These are phyloP conservation scores for Escallonia rubra DNA, from an alignment of 129 eudicot genomes.

Conservation along the genomic window DNA sequence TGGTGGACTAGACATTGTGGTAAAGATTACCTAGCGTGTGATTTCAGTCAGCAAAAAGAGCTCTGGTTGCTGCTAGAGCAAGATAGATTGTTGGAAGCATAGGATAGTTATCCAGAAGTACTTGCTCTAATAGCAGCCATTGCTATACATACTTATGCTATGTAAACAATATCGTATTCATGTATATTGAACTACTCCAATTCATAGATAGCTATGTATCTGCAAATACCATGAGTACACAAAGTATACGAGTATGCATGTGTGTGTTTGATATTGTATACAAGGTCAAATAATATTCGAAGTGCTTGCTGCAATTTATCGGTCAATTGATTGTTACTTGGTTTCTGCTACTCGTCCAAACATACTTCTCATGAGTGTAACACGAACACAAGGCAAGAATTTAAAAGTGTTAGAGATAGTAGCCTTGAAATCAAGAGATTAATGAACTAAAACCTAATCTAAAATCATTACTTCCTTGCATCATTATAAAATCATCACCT, in stretches of 20 bases:
- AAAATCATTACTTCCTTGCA: too few species aligned
- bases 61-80: constrained; percentile 22
- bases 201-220: background rate
- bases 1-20: background rate
- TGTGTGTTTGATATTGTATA: background rate
- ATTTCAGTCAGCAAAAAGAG: background rate
- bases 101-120: background rate
- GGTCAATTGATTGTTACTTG: background rate
- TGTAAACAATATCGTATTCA: background rate
- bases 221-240: background rate
- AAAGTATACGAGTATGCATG: background rate
- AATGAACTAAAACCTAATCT: too few species aligned
- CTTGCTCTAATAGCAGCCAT: constrained; percentile 20
- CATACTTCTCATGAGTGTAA: too few species aligned
- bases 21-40: background rate
- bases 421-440: too few species aligned
- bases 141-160: background rate
- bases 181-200: constrained; percentile 6
- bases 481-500: too few species aligned
- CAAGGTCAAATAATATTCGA: constrained; percentile 10
- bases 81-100: background rate
- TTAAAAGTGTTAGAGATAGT: too few species aligned
- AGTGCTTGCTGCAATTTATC: background rate
- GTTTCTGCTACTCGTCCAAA: background rate
- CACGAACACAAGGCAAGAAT: too few species aligned